Base-by-base conservation (phyloP, 352 stramenopile species). In the Globisporangium sylvaticum region DNA sequence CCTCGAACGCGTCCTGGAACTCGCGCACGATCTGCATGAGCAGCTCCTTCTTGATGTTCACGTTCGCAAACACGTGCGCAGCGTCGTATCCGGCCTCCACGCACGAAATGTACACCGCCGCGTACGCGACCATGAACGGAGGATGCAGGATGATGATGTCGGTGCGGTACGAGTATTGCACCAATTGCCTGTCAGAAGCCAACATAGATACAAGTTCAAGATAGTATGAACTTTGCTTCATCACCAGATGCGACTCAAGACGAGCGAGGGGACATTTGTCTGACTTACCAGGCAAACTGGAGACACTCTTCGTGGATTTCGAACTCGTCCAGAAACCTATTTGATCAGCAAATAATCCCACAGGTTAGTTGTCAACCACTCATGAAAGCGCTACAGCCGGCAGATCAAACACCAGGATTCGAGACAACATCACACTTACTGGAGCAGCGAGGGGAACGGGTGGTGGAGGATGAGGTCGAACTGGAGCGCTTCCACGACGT, bases 391-490 rank as follows among this genome's bases (percentile, higher is more conserved):
- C n/a, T n/a, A n/a, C n/a, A n/a, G n/a, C n/a, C n/a, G n/a, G n/a
- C n/a, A 58, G 20, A 24, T 6, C 22, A 29, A 1, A 27, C 25
- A 29, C 37, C 7, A 4, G 20, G 37, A 3, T 44, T 18, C 37
- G 37, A 20, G 10, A 34, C 22, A 24, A 37, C 15, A 9, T n/a
- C 22, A 5, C 14, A 81, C 80, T 54, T 74, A 95, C 87, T 91
- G 81, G n/a, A 94, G 75, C 48, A 96, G 74, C 7, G 88, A 77
- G 14, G 79, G 81, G 69, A 95, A 96, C 53, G 88, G 88, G 54
- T 96, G 88, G 62, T 94, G 86, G 37, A 96, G 77, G 60, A 96
- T 94, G 57, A 96, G 76, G 55, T 96, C 88, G 62, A 94, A 96
- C 66, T 95, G 88, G 48, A 94, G 76, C 44, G 88, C 82, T 65